Conservation (phyloP, 2,329 filamentous ascomycete genomes). For the Mariannaea sp. region DNA sequence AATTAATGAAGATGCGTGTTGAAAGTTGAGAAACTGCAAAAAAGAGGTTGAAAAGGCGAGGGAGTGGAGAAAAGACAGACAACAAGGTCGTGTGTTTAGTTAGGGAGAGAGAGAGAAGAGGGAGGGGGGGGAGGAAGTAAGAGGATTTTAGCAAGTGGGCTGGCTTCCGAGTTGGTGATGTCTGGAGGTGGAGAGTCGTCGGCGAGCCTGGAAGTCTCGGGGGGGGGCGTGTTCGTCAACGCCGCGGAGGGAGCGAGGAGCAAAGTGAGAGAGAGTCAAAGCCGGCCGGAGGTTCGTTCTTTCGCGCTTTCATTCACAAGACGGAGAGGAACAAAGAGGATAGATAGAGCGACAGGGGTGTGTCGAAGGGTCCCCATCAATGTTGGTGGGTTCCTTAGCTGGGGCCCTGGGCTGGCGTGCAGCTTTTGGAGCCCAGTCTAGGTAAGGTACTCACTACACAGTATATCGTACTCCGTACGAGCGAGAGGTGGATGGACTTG, state of each 20-base stretch:
- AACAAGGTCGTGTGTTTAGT: constrained; percentile 35
- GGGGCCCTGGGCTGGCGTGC: constrained; percentile 1
- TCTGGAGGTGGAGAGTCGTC: constrained; percentile 33
- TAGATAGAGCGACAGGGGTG: constrained; percentile 18
- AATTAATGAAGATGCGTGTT: constrained; percentile 9
- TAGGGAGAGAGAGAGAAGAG: constrained; percentile 27
- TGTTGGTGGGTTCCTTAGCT: constrained; percentile 9
- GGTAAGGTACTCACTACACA: too few relatives aligned
- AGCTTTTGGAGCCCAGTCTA: too few relatives aligned
- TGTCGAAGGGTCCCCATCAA: background rate
- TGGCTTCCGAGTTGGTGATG: constrained; percentile 35
- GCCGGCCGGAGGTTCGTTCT: too few relatives aligned
- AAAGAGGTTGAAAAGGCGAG: constrained; percentile 25
- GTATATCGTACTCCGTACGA: too few relatives aligned
- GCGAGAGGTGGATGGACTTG: constrained; percentile 14
- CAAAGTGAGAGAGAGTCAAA: constrained; percentile 15
- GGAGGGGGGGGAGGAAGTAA: constrained; percentile 30
- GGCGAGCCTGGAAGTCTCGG: constrained; percentile 6
- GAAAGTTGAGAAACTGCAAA: constrained; percentile 20
- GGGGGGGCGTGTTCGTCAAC: constrained; percentile 22
- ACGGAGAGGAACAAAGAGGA: constrained; percentile 17
- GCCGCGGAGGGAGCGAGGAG: constrained; percentile 19
- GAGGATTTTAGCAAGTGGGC: constrained; percentile 31
- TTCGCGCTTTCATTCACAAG: too few relatives aligned
- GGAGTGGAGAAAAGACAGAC: constrained; percentile 31